A percentile compares a stretch with the other conserved stretches of the same genome.
phyloP scores from a whole-genome alignment of 129 eudicot species.

The Lonicera japonica region DNA sequence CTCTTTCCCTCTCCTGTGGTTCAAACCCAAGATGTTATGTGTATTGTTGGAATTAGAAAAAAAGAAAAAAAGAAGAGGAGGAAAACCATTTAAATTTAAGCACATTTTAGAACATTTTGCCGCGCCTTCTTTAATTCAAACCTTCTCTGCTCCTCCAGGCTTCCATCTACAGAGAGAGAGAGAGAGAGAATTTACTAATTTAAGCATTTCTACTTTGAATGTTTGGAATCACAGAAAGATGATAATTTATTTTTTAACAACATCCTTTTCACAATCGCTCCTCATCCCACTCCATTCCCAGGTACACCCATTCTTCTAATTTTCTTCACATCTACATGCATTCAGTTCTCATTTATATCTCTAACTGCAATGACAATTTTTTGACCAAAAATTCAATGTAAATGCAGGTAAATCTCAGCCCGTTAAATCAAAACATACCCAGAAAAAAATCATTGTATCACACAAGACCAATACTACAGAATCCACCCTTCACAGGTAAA shows the following conservation, averaged over 20 bases:
- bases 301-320: slow-evolving; percentile 20
- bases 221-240: too few relatives aligned
- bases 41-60: too few relatives aligned
- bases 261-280: slow-evolving; percentile 18
- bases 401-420: slow-evolving; percentile 25
- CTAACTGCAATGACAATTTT: too few relatives aligned
- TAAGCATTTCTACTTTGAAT: too few relatives aligned
- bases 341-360: not conserved
- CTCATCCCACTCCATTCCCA: slow-evolving; percentile 51
- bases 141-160: not conserved
- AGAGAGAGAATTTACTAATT: not conserved
- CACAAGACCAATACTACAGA: slow-evolving; percentile 25
- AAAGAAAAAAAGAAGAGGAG: too few relatives aligned
- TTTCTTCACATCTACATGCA: not conserved
- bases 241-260: too few relatives aligned
- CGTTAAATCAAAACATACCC: slow-evolving; percentile 31
- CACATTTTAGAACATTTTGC: not conserved
- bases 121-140: not conserved
- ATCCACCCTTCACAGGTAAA: slow-evolving; percentile 24
- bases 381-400: too few relatives aligned
- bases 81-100: too few relatives aligned
- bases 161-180: not conserved
- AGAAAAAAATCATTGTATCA: slow-evolving; percentile 14
- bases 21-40: too few relatives aligned
- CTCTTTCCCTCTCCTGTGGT: too few relatives aligned